Evolutionary conservation across 1,139 yeast genomes (phyloP).

Genomic region (Casaregolazyma suthepensis): DNA sequence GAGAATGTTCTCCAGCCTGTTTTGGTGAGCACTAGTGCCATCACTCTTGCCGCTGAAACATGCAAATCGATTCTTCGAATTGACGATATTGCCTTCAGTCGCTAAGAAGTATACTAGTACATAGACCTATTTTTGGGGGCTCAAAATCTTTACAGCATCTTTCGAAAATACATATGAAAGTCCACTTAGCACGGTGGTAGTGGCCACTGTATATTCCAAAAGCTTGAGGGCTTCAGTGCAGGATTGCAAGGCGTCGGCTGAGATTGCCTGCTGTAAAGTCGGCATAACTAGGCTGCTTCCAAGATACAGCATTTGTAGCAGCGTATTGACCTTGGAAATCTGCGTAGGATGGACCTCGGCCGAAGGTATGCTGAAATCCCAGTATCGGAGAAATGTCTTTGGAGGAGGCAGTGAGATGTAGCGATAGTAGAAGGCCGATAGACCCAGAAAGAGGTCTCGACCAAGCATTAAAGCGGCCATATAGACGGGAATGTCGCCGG

Average conservation of each 20-base stretch:
- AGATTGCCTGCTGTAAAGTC: conserved; percentile 39
- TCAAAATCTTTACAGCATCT: conserved; percentile 53
- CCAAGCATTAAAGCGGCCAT: conserved; percentile 77
- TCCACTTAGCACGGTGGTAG: conserved; percentile 77
- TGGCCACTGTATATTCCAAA: conserved; percentile 58
- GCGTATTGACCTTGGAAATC: conserved; percentile 83
- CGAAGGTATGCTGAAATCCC: conserved; percentile 75
- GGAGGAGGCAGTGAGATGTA: conserved; percentile 72
- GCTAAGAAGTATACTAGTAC: conserved; percentile 34
- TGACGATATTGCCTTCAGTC: conserved; percentile 85
- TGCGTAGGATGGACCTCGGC: conserved; percentile 88
- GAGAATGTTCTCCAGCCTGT: conserved; percentile 98
- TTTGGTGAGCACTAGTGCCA: conserved; percentile 87
- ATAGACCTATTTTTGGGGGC: conserved; percentile 2
- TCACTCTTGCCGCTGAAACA: conserved; percentile 90
- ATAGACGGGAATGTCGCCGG: conserved; percentile 52
- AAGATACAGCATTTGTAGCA: conserved; percentile 83
- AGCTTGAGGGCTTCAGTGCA: conserved; percentile 23
- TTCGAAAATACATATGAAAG: conserved; percentile 64
- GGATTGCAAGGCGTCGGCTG: conserved; percentile 13
- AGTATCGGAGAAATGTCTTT: conserved; percentile 61
- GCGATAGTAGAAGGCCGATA: conserved; percentile 71
- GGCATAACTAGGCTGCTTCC: conserved; percentile 71
- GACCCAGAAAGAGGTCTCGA: conserved; percentile 68
- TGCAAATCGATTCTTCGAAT: conserved; percentile 93